phyloP scores from a whole-genome alignment of 2,329 filamentous ascomycete genomes.

The Pestalotiopsis fici region DNA sequence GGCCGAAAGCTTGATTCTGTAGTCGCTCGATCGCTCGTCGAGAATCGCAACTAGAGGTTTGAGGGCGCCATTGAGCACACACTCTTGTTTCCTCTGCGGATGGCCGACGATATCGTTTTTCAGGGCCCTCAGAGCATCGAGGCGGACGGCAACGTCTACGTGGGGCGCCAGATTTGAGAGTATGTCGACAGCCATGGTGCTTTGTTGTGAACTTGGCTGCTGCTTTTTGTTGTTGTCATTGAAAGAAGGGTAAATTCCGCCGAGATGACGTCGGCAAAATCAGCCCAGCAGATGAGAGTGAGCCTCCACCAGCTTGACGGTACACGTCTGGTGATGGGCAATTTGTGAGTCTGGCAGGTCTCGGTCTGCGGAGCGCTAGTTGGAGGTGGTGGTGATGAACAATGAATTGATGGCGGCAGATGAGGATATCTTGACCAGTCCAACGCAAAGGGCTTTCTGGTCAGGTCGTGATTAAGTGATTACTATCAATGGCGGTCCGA shows the following conservation, averaged over 20 bases:
- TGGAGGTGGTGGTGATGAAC: background rate
- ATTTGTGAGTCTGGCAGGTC: too few relatives aligned
- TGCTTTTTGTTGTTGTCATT: background rate
- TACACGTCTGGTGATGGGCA: too few relatives aligned
- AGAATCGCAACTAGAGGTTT: slow-evolving; percentile 55
- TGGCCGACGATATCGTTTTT: slow-evolving; percentile 93
- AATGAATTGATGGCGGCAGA: background rate
- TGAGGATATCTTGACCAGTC: background rate
- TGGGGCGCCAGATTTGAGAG: slow-evolving; percentile 3
- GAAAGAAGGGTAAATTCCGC: background rate
- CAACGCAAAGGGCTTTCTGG: background rate
- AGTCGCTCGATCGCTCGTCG: slow-evolving; percentile 34
- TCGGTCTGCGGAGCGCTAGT: background rate
- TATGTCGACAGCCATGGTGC: slow-evolving; percentile 10
- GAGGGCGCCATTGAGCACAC: slow-evolving; percentile 70
- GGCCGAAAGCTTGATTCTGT: slow-evolving; percentile 74
- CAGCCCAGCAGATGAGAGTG: background rate
- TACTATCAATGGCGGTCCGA: background rate
- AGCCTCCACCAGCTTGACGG: background rate
- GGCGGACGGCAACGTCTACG: slow-evolving; percentile 49
- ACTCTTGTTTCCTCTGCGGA: slow-evolving; percentile 80
- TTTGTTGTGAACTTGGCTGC: background rate
- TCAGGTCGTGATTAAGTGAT: background rate
- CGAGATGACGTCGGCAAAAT: background rate
- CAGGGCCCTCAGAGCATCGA: slow-evolving; percentile 66